These are phyloP conservation scores for Melaleuca quinquenervia DNA, from an alignment of 345 rosid species.

Conservation along the genomic window DNA sequence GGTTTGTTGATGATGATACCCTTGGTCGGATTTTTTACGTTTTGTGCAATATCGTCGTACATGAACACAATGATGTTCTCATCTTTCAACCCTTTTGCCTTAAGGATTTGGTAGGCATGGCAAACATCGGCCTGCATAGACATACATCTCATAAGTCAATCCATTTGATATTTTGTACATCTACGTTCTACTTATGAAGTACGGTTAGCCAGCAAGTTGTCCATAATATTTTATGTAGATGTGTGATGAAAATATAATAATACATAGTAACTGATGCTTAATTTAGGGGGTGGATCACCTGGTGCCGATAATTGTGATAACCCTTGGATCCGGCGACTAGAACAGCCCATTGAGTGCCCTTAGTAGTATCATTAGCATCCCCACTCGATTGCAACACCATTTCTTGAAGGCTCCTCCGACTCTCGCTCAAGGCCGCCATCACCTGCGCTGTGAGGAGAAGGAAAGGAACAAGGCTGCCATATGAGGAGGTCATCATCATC, in stretches of 20 bases:
- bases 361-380: too few species aligned
- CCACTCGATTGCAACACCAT: not conserved
- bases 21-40: conserved; percentile 36
- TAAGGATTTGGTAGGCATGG: conserved; percentile 57
- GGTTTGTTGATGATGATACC: conserved; percentile 59
- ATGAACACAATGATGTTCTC: conserved; percentile 74
- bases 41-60: conserved; percentile 66
- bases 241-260: not conserved
- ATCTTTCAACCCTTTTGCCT: conserved; percentile 45
- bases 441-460: not conserved
- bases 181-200: not conserved
- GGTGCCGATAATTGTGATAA: conserved; percentile 57
- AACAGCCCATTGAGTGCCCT: conserved; percentile 60
- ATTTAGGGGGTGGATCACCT: conserved; percentile 21
- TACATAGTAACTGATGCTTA: not conserved
- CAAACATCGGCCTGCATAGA: conserved; percentile 54
- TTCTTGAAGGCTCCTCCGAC: not conserved
- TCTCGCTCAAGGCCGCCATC: not conserved
- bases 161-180: not conserved
- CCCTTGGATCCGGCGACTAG: conserved; percentile 52
- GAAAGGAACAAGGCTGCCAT: not conserved
- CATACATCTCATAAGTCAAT: not conserved
- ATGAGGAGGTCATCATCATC: not conserved
- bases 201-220: not conserved
- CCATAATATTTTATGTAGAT: not conserved